A percentile compares a stretch with the other conserved stretches of the same genome.
These are phyloP conservation scores for Fusarium scirpi DNA, from an alignment of 2,329 filamentous ascomycete species.

Conservation along the genomic window DNA sequence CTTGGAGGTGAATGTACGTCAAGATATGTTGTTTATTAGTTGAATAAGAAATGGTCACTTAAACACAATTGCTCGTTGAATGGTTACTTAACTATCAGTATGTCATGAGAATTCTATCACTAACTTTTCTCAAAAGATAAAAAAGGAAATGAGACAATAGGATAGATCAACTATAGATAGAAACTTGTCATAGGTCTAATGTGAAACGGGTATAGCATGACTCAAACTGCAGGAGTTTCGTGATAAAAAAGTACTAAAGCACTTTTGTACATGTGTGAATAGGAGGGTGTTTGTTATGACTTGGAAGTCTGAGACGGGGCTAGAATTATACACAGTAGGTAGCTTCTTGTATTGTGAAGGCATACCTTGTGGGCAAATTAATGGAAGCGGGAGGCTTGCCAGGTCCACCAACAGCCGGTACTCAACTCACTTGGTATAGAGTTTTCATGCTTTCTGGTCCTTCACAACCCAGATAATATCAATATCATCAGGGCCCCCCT, in stretches of 20 bases:
- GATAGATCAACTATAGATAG: neutral
- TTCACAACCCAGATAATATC: neutral
- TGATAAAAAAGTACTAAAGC: neutral
- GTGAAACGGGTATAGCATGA: conserved; percentile 6
- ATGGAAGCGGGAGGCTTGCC: neutral
- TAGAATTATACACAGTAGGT: neutral
- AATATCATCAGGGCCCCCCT: too few relatives aligned
- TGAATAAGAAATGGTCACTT: conserved; percentile 28
- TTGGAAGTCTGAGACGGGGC: neutral
- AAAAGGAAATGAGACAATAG: neutral
- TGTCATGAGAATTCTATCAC: neutral
- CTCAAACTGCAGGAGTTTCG: conserved; percentile 18
- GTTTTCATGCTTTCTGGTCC: neutral
- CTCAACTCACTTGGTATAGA: neutral
- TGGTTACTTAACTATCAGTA: neutral
- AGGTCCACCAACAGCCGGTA: neutral
- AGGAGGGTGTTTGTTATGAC: neutral
- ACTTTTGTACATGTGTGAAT: neutral
- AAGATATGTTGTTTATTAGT: conserved; percentile 32
- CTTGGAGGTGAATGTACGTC: conserved; percentile 21
- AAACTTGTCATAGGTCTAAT: neutral
- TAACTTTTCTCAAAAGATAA: neutral
- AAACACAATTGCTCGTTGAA: neutral
- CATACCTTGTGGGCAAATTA: neutral
- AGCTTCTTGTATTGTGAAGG: neutral